Evolutionary conservation across 1,139 yeast genomes (phyloP).

Genomic region (Ogataea hybrid): DNA sequence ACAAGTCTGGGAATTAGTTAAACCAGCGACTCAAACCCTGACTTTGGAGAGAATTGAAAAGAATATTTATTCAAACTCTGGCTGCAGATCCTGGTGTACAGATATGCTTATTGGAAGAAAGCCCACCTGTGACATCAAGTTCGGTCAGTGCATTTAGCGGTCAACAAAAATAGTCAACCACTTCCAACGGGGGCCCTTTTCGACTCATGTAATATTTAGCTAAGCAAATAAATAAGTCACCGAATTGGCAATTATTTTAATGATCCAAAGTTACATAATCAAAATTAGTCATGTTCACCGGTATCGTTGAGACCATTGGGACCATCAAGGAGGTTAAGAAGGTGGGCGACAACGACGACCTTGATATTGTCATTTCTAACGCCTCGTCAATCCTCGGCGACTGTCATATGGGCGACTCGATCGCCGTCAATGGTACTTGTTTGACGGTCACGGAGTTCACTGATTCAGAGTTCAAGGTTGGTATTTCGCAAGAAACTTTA

Average conservation of each 20-base stretch:
- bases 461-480: constrained; percentile 67
- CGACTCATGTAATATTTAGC: background rate
- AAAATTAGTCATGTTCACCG: constrained; percentile 72
- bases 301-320: constrained; percentile 86
- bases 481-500: constrained; percentile 90
- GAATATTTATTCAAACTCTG: background rate
- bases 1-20: too few relatives aligned
- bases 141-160: background rate
- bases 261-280: background rate
- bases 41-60: background rate
- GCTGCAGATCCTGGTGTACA: background rate
- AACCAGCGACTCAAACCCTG: too few relatives aligned
- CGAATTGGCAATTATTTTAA: background rate
- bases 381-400: constrained; percentile 67
- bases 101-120: too few relatives aligned
- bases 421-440: constrained; percentile 87
- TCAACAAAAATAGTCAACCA: too few relatives aligned
- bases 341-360: constrained; percentile 7
- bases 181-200: background rate
- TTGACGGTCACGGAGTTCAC: constrained; percentile 89
- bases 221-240: background rate
- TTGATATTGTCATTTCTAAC: constrained; percentile 63
- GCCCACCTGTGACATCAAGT: background rate
- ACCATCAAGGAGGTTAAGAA: constrained; percentile 40
- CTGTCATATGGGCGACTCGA: constrained; percentile 90